A percentile compares a stretch with the other conserved stretches of the same genome.
phyloP scores from a whole-genome alignment of 768 basidiomycete species.

The Sporobolomyces phaffii region DNA sequence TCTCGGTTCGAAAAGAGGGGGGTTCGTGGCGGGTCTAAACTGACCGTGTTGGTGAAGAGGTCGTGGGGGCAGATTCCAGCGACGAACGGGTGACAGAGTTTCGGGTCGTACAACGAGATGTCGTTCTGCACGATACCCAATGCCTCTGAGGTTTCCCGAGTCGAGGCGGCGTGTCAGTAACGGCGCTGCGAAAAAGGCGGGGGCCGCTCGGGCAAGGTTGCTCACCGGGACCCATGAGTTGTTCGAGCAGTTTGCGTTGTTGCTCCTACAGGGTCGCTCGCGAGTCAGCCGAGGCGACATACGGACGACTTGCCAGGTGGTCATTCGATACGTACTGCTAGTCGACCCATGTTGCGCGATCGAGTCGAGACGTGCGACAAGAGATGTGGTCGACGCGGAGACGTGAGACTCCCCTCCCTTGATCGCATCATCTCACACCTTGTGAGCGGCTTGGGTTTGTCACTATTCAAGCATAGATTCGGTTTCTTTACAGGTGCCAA shows the following conservation, averaged over 20 bases:
- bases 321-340: constrained; percentile 6
- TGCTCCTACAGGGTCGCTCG: background rate
- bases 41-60: constrained; percentile 92
- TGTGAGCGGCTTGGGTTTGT: no score
- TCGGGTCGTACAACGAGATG: constrained; percentile 85
- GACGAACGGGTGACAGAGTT: constrained; percentile 95
- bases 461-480: no score
- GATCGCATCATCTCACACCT: no score
- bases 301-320: background rate
- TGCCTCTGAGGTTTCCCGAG: constrained; percentile 68
- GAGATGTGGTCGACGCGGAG: background rate
- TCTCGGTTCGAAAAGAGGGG: no score
- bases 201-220: background rate
- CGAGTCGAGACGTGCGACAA: background rate
- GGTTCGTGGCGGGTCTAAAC: no score
- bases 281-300: background rate
- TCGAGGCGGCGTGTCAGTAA: background rate
- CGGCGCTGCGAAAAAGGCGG: background rate
- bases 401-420: no score
- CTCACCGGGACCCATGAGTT: constrained; percentile 35
- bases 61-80: constrained; percentile 98
- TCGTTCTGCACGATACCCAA: constrained; percentile 94
- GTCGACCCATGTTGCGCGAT: constrained; percentile 27
- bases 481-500: no score
- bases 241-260: constrained; percentile 37